Conservation (phyloP, 352 stramenopile genomes). For the Peronosclerospora sorghi region DNA sequence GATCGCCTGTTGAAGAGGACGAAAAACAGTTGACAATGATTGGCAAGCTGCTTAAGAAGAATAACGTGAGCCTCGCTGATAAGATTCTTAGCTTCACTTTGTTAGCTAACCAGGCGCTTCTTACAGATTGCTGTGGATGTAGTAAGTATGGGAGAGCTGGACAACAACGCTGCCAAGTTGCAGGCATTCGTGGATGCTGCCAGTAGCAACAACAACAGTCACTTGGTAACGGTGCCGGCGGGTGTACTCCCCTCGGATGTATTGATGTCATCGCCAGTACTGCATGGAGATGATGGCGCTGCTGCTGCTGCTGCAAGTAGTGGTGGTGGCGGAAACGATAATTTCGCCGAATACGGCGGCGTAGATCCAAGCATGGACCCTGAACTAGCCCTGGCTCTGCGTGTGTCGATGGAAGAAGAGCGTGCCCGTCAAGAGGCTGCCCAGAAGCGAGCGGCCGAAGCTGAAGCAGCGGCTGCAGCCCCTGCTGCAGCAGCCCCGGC, state of each 20-base stretch:
- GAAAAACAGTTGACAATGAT: conserved; percentile 90
- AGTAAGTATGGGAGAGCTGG: conserved; percentile 94
- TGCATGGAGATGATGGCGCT: conserved; percentile 80
- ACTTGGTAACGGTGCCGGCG: conserved; percentile 94
- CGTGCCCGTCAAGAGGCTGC: conserved; percentile 89
- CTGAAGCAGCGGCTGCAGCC: conserved; percentile 52
- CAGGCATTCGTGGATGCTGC: conserved; percentile 87
- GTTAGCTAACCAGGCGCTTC: background rate
- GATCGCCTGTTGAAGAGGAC: conserved; percentile 87
- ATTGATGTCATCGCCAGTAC: conserved; percentile 91
- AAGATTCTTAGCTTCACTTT: background rate
- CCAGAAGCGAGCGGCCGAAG: conserved; percentile 83
- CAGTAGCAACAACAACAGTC: conserved; percentile 91
- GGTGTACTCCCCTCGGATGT: conserved; percentile 97
- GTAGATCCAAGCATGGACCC: conserved; percentile 98
- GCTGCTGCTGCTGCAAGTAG: conserved; percentile 24
- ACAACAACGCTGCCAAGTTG: conserved; percentile 82
- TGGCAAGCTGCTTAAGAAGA: conserved; percentile 98
- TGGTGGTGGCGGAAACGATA: conserved; percentile 33
- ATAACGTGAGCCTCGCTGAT: conserved; percentile 76
- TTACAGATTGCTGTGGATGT: conserved; percentile 93
- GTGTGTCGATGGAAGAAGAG: conserved; percentile 99
- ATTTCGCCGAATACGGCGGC: conserved; percentile 91
- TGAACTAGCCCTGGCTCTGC: conserved; percentile 93
- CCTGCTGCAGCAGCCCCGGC: conserved; percentile 8